Base-by-base conservation (phyloP, 2,329 filamentous ascomycete species). In the Diaporthe eres region DNA sequence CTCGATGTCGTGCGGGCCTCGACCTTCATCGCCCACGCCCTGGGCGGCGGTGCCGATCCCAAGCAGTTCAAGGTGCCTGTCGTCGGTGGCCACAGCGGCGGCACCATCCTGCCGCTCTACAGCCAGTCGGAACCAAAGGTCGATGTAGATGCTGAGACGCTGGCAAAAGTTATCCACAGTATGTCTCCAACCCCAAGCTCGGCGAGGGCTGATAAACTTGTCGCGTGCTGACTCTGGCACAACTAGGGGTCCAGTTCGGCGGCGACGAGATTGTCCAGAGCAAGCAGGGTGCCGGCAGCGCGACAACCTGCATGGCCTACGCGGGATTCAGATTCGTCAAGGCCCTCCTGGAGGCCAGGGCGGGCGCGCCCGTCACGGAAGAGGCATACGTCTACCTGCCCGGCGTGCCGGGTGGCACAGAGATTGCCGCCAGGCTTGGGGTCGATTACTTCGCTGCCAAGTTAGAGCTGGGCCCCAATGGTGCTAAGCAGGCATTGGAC, bases 301-400 rank as follows among this genome's bases (percentile, higher is more conserved):
- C 53, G 22, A 57, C 53, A 22, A 57, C 53, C 53, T 57, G 53
- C 53, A 57, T 57, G 53, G 53, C 53, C 12, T 57, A 57, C 25
- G 53, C 53, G 6, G 53, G 53, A 31, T 57, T 57, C 53, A 57
- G 53, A 19, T 57, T 57, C 15, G 28, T 57, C 53, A 57, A 57
- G 15, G 53, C 53, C 3, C 53, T 57, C 15, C 53, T 57, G 0
- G 53, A 2, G 15, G 53, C 53, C 15, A 57, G 25, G 28, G 4
- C 15, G 25, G 53, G 53, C 25, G 34, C 53, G 28, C 53, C 53
- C 13, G 53, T 57, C 13, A 31, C 53, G 13, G 53, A 57, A 19
- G 53, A 57, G 25, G 53, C 53, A 13, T 57, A 57, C 25, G 17
- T 57, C 25, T 57, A 57, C 5, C 53, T 57, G 4, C 53, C 25